Evolutionary conservation across 805 yeast genomes (phyloP), one percentile per base, ranked within the genome.

Genomic region (Yarrowia yakushimensis): DNA sequence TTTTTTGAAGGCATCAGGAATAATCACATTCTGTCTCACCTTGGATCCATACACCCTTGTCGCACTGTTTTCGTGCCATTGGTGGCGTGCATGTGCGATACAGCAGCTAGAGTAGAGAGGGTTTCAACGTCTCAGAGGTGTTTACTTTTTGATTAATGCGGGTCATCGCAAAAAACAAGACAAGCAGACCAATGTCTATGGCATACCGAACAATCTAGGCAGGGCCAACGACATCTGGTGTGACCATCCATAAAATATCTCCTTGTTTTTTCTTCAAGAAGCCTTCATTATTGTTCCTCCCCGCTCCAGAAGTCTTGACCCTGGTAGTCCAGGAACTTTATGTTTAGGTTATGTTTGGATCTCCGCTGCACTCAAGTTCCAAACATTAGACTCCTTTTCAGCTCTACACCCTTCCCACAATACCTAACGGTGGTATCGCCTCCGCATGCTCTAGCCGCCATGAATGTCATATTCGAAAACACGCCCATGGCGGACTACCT

Each of bases 401-500:
- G 10, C 33, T 42, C 27, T 43, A 43, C 27, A 43, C 50, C 50
- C 36, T 18, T 30, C 20, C 6, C 37, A 8, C 37, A 6, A 45
- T 45, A 45, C 52, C 55, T n/a, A 33, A 48, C 55, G 52, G 52
- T 20, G 52, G 52, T 48, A 46, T 46, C 27, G 55, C 55, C 59
- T 34, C 33, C 59, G 11, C 31, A 52, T 52, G 59, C 59, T 36
- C 42, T n/a, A 17, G 59, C 43, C 43, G 59, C 59, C 59, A 52
- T 52, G 59, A 52, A 52, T 25, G 43, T 52, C 59, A 52, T 70
- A 52, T 70, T 70, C 59, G 71, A 66, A 50, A 73, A 66, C 63
- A 69, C 72, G 39, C 74, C 74, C 27, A 63, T 72, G 39, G 72
- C 71, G 13, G 69, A 67, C 33, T 69, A 71, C 50, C 65, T 70